Evolutionary conservation across 805 yeast species (phyloP), one percentile per base, ranked within the genome.

Genomic region (Monosporozyma solicola): DNA sequence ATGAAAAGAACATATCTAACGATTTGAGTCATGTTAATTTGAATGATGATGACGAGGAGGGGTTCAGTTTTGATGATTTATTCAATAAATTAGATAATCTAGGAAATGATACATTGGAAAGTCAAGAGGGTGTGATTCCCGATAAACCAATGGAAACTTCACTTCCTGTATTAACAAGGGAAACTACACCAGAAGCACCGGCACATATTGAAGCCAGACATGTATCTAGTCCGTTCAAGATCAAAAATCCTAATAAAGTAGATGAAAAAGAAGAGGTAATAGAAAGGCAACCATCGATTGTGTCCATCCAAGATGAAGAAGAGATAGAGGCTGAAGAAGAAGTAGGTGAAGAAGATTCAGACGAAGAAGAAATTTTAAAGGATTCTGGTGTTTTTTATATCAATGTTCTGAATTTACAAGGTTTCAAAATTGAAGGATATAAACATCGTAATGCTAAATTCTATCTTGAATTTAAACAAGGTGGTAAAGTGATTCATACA

Each of bases 401-500:
- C 16, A 43, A 43, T 43, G 11, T 50, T 3, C 9, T 33, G 13
- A 35, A 50, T 13, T 31, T 82, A 47, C 70, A 71, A 54, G 74
- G 72, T 37, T 59, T 83, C 24, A 64, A 65, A 20, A 64, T 83
- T 43, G 79, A 84, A 0, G 80, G 78, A n/a, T 57, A 78, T 25
- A 61, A 59, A 22, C 64, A 66, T 5, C 76, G 76, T 48, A 68
- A 75, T 24, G 82, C 80, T 1, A 72, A 75, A 52, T 76, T 80
- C 62, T 74, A 77, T 49, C 59, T 82, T 16, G 76, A 80, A 3
- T 59, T 53, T 77, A 83, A 46, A 86, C 95, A 0, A 77, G 83
- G 15, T 72, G 76, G 64, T 56, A 27, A 20, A 11, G 20, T 13
- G 8, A 43, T 43, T 43, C 31, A 43, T 24, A 24, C n/a, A n/a